Evolutionary conservation across 768 basidiomycete species (phyloP), one percentile per base, ranked within the genome.

Genomic region (Pleurotus pulmonarius): DNA sequence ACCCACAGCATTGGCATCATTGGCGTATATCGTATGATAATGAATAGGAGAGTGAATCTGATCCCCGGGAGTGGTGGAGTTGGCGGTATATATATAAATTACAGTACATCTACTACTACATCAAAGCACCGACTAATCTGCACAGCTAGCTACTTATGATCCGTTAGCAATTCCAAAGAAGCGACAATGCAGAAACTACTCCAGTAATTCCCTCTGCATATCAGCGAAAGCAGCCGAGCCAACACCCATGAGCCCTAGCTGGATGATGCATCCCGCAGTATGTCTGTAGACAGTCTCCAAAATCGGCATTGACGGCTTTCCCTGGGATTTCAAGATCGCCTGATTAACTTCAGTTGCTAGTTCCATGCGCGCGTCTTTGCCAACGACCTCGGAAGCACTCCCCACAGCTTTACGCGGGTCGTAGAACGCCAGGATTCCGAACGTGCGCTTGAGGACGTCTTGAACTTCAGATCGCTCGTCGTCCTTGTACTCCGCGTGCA

Each of bases 191-290:
- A n/a, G n/a, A n/a, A 13, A 44, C 22, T 41, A 53, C n/a, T 88
- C 84, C 55, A 91, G 68, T 61, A 92, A 80, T 64, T 93, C 91
- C 63, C 80, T 85, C 25, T 79, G 74, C 75, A 92, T 80, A 63
- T 94, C 92, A 13, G 87, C 88, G 67, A 90, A 92, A 15, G 89
- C 90, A 26, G 92, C 92, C 26, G 81, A 72, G 11, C 92, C 92
- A 9, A 83, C 80, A 9, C 91, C 90, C 59, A 83, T 66, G 43
- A 88, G 65, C 5, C 86, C 91, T 11, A 94, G 82, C 61, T 91
- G 83, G n/a, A 76, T 72, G 16, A 94, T 72, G 61, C 82, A 83
- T 18, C 83, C 84, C 25, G 81, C 74, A 0, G 87, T 84, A 60
- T 91, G 91, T 37, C 91, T 83, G 67, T 88, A 94, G 54, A 92